Conservation (phyloP, 2,329 filamentous ascomycete genomes). For the Pseudogymnoascus sp. region DNA sequence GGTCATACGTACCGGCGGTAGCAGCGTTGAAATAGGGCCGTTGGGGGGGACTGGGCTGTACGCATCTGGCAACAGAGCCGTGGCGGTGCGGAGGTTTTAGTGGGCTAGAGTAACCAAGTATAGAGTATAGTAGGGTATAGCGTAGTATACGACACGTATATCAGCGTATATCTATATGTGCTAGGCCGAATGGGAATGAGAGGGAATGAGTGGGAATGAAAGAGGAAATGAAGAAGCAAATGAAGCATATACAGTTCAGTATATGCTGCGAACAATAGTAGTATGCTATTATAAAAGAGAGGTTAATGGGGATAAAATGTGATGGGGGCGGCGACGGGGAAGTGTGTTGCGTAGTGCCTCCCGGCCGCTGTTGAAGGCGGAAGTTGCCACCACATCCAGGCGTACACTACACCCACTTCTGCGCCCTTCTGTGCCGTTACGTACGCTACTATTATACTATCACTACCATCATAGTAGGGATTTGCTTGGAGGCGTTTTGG, state of each 20-base stretch:
- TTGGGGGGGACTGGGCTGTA: background rate
- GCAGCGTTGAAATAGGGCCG: background rate
- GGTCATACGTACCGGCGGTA: conserved; percentile 4
- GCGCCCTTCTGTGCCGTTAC: background rate
- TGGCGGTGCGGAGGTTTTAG: background rate
- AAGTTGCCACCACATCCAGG: background rate
- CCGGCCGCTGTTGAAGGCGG: background rate
- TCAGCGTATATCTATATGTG: background rate
- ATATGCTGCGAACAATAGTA: background rate
- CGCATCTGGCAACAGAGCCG: background rate
- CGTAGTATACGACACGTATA: background rate
- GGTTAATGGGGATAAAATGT: no score
- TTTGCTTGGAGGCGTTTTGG: background rate
- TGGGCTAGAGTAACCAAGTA: background rate
- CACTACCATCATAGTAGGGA: background rate
- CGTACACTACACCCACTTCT: background rate
- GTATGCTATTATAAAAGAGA: no score
- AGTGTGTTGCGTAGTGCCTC: no score
- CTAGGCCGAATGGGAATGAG: background rate
- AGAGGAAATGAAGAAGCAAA: background rate
- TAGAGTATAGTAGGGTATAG: background rate
- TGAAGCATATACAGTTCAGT: background rate
- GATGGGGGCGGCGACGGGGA: no score
- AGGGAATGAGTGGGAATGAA: background rate
- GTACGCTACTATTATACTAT: background rate